Conservation (phyloP, 2,329 filamentous ascomycete species). For the Pezicula neosporulosa region DNA sequence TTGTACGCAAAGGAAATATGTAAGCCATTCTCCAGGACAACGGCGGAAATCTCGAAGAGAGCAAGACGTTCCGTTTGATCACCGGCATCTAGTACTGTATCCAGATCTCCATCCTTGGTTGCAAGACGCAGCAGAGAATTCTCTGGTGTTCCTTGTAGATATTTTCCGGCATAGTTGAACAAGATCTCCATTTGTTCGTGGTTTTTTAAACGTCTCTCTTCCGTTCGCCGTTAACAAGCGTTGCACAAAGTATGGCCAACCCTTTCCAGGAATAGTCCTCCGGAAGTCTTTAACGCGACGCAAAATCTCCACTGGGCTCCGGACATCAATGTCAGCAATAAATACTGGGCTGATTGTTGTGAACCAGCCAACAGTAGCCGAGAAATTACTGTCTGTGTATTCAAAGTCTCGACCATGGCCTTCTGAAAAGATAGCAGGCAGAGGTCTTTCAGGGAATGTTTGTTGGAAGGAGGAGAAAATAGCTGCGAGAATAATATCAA, state of each 20-base stretch:
- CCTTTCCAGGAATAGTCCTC: constrained; percentile 29
- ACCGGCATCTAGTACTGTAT: background rate
- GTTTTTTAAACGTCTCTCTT: no score
- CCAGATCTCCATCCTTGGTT: no score
- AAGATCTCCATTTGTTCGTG: constrained; percentile 40
- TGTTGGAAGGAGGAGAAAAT: constrained; percentile 28
- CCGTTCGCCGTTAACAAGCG: no score
- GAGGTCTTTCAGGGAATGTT: constrained; percentile 32
- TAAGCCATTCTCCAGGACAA: constrained; percentile 2
- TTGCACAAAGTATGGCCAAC: constrained; percentile 32
- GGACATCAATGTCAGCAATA: background rate
- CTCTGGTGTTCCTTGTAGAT: constrained; percentile 38
- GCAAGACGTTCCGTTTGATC: background rate
- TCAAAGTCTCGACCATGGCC: constrained; percentile 37
- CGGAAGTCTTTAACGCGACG: constrained; percentile 32
- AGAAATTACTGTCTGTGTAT: constrained; percentile 28
- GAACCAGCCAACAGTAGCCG: constrained; percentile 41
- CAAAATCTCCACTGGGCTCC: constrained; percentile 4
- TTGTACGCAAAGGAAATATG: constrained; percentile 8
- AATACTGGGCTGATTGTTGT: constrained; percentile 35
- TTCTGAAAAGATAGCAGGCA: constrained; percentile 35
- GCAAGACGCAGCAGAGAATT: constrained; percentile 25
- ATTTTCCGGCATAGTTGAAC: constrained; percentile 45
- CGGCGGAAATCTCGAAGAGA: constrained; percentile 8
- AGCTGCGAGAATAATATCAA: constrained; percentile 21